Base-by-base conservation (phyloP, 257 asterid species). In the Handroanthus guayacan region DNA sequence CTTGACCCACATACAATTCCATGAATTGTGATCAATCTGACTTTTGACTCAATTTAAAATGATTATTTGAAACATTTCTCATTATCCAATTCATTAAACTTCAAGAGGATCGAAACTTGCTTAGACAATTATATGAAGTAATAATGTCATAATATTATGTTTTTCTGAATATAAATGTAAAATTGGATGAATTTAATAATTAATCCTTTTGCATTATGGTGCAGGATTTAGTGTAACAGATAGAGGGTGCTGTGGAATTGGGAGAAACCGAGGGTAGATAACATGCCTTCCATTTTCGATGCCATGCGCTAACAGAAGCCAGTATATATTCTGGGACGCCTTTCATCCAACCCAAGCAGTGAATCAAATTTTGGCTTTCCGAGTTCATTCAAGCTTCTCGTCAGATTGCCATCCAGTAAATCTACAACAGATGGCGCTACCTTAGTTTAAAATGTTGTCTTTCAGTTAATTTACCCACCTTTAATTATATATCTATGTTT, bases 241-340 rank as follows among this genome's bases (percentile, higher is more conserved):
- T 43, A 81, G 55, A 75, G 97, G 86, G 2, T 92, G 97, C 55
- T 92, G 97, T 65, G 97, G 97, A 5, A 79, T 90, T 3, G 95
- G 96, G 31, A 90, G 89, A 75, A 91, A 91, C 37, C 72, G 71
- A 48, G 97, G 94, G 55, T 88, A 85, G 75, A 75, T 90, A 65
- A 90, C 93, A 1, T 92, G 97, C 69, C 86, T 90, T 54, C 96
- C 97, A 3, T 81, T 87, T 9, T 78, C 90, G 4, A 16, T 81
- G 3, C 96, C 97, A 37, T 92, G 97, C 67, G 44, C 7, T 0
- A 75, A 86, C 13, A 82, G 97, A 79, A 76, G 60, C 14, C 81
- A 86, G 41, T 83, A 92, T 76, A 71, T 82, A 48, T 92, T 92
- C 66, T 92, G 97, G 97, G 97, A 92, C 84, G 95, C 96, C 12